Percentiles rank a stretch among this genome's conserved stretches.
Conservation (phyloP, 345 rosid species). For the Populus deltoides region DNA sequence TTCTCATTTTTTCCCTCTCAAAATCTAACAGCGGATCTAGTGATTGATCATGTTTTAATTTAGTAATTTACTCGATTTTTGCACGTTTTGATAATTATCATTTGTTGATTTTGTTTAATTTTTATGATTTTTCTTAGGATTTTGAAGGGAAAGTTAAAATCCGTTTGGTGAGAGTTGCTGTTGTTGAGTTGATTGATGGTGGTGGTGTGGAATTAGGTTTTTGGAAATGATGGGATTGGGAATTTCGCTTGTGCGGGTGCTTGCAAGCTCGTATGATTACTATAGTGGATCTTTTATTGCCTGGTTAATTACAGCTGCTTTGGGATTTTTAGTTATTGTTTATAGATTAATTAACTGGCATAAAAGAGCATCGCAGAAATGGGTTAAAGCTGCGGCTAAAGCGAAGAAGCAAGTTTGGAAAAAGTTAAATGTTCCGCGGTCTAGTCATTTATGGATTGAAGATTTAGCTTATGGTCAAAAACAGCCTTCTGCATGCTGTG, state of each 20-base stretch:
- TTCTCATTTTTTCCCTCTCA: background rate
- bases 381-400: background rate
- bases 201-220: background rate
- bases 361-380: background rate
- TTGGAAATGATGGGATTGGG: background rate
- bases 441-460: background rate
- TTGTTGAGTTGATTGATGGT: background rate
- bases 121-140: background rate
- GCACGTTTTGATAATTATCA: background rate
- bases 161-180: background rate
- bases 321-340: background rate
- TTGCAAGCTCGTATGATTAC: background rate
- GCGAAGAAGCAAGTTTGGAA: background rate
- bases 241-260: background rate
- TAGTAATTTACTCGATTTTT: background rate
- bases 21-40: background rate
- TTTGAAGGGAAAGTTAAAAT: background rate
- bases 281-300: background rate
- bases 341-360: background rate
- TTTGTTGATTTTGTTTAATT: background rate
- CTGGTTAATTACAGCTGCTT: background rate
- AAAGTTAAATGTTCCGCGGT: background rate
- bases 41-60: background rate
- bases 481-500: background rate
- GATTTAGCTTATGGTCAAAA: background rate